Evolutionary conservation across 805 yeast species (phyloP).

Genomic region (Cephaloascus albidus): DNA sequence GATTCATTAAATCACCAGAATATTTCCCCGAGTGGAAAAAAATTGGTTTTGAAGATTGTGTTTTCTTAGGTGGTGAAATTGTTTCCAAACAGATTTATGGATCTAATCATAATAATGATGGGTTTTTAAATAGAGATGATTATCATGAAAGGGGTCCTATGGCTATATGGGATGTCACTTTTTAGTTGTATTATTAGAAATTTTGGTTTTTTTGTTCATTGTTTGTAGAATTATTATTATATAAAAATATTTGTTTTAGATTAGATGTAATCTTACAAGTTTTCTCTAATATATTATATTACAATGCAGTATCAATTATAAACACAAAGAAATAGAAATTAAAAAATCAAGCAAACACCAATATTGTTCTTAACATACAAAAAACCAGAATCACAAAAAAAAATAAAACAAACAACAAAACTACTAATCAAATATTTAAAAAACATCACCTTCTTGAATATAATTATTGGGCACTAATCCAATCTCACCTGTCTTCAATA

Average conservation of each 20-base stretch:
- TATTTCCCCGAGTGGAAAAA: slow-evolving; percentile 92
- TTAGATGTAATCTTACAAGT: no score
- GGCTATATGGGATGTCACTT: slow-evolving; percentile 61
- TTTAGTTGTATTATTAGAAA: slow-evolving; percentile 1
- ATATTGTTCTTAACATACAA: no score
- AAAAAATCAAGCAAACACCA: no score
- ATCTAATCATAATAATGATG: slow-evolving; percentile 35
- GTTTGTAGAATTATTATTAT: no score
- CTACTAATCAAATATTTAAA: not conserved
- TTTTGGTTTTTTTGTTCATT: not conserved
- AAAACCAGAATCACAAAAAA: not conserved
- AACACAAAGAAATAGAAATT: no score
- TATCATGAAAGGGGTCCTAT: slow-evolving; percentile 78
- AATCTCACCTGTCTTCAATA: slow-evolving; percentile 20
- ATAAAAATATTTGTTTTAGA: no score
- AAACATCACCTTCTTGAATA: slow-evolving; percentile 20
- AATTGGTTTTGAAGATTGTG: slow-evolving; percentile 63
- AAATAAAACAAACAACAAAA: not conserved
- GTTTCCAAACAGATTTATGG: slow-evolving; percentile 79
- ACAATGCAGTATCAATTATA: no score
- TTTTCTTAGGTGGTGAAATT: slow-evolving; percentile 81
- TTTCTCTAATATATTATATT: no score
- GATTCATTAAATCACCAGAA: slow-evolving; percentile 68
- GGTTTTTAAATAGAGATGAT: slow-evolving; percentile 54
- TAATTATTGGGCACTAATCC: slow-evolving; percentile 37